A percentile compares a stretch with the other conserved stretches of the same genome.
These are phyloP conservation scores for Eimeria mitis DNA, from an alignment of 169 alveolate genomes.

Conservation along the genomic window DNA sequence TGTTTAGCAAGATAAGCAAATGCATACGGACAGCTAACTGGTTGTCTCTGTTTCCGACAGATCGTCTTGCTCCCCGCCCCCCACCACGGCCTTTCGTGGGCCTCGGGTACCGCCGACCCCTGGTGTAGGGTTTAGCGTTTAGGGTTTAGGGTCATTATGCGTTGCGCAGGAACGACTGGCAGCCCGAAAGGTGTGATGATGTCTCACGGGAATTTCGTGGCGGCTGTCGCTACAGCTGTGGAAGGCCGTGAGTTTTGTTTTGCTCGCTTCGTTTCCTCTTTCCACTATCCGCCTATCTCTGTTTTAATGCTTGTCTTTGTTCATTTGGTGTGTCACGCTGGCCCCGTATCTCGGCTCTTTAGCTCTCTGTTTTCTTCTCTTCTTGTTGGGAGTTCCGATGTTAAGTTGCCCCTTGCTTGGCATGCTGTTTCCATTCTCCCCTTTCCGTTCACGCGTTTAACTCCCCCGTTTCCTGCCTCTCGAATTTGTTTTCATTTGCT, in stretches of 20 bases:
- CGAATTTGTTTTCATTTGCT: background rate
- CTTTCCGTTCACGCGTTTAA: background rate
- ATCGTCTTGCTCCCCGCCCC: background rate
- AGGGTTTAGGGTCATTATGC: background rate
- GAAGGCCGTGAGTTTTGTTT: slow-evolving; percentile 75
- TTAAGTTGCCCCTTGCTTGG: background rate
- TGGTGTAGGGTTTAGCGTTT: background rate
- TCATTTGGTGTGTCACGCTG: no score
- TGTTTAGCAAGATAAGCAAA: background rate
- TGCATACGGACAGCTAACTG: background rate
- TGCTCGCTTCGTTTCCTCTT: background rate
- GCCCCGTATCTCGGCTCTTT: no score
- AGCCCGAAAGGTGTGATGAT: slow-evolving; percentile 98
- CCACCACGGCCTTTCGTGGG: background rate
- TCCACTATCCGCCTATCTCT: background rate
- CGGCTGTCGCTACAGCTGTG: slow-evolving; percentile 69
- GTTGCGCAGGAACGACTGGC: slow-evolving; percentile 95
- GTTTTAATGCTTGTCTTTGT: no score
- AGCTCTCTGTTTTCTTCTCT: no score
- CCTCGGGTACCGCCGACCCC: background rate
- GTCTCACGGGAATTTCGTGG: slow-evolving; percentile 89
- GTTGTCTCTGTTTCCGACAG: background rate
- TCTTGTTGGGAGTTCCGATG: no score
- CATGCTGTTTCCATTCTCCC: background rate
- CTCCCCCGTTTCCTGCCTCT: background rate